These are phyloP conservation scores for Carnegiea gigantea DNA, from an alignment of 179 eudicot species.

Conservation along the genomic window DNA sequence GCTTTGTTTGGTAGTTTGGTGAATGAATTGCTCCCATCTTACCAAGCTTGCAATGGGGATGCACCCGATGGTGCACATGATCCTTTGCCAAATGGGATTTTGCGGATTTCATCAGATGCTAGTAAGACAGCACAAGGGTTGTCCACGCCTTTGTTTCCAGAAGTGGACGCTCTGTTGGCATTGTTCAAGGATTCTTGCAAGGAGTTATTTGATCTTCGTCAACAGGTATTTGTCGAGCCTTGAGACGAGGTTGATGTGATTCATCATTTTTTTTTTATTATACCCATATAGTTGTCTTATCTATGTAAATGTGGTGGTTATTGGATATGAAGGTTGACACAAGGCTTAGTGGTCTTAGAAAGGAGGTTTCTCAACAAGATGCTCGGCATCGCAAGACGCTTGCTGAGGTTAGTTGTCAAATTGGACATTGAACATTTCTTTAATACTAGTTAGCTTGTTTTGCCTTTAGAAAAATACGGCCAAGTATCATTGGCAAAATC, in stretches of 20 bases:
- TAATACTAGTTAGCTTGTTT: neutral
- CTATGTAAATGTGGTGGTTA: conserved; percentile 20
- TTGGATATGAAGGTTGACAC: conserved; percentile 68
- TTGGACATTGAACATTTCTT: neutral
- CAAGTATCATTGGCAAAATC: too few relatives aligned
- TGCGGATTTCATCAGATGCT: conserved; percentile 42
- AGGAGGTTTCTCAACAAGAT: conserved; percentile 92
- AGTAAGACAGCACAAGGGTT: conserved; percentile 50
- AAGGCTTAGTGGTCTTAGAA: conserved; percentile 72
- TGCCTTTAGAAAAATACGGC: too few relatives aligned
- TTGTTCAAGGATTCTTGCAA: conserved; percentile 85
- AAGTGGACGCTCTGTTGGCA: conserved; percentile 75
- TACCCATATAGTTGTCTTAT: neutral
- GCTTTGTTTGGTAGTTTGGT: conserved; percentile 93
- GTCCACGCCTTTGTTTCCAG: conserved; percentile 84
- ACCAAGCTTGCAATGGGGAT: conserved; percentile 66
- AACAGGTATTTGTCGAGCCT: conserved; percentile 50
- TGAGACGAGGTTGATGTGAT: conserved; percentile 3
- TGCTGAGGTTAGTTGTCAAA: conserved; percentile 69
- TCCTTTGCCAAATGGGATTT: conserved; percentile 55
- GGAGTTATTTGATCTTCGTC: conserved; percentile 78
- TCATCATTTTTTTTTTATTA: neutral
- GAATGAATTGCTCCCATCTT: conserved; percentile 78
- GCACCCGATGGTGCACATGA: conserved; percentile 57
- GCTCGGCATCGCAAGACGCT: conserved; percentile 96